A percentile compares a stretch with the other conserved stretches of the same genome.
Conservation (phyloP, 768 basidiomycete genomes). For the Wakefieldia striispora region DNA sequence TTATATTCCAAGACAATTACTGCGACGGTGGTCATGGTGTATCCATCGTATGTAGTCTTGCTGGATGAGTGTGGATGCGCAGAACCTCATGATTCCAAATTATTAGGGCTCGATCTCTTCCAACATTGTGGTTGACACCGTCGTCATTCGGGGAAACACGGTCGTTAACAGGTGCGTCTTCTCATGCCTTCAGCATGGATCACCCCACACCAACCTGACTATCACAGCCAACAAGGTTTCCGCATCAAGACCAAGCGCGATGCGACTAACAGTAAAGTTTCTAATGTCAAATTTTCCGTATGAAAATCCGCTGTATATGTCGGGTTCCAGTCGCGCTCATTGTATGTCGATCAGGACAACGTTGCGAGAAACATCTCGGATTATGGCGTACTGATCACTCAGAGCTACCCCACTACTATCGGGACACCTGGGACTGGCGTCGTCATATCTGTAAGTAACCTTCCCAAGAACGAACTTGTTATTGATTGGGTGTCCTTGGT, state of each 20-base stretch:
- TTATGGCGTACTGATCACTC: constrained; percentile 60
- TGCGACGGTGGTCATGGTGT: constrained; percentile 66
- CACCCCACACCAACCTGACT: not conserved
- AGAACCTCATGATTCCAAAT: not conserved
- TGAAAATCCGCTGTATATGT: constrained; percentile 1
- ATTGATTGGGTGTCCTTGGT: not conserved
- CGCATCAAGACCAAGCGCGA: constrained; percentile 57
- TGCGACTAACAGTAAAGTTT: constrained; percentile 47
- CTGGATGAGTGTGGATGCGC: not conserved
- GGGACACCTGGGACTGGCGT: constrained; percentile 58
- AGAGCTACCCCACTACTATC: constrained; percentile 56
- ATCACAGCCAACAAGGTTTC: constrained; percentile 48
- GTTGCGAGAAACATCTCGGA: constrained; percentile 44
- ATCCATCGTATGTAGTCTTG: constrained; percentile 40
- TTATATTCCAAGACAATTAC: constrained; percentile 47
- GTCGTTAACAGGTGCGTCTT: constrained; percentile 49
- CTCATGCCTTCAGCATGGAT: not conserved
- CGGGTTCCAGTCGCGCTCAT: not conserved
- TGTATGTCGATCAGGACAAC: constrained; percentile 43
- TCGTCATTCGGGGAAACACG: constrained; percentile 50
- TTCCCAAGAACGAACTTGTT: not conserved
- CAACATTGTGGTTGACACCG: constrained; percentile 41
- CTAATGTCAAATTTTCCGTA: constrained; percentile 50
- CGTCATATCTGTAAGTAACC: constrained; percentile 48
- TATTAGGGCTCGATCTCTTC: constrained; percentile 55